These are phyloP conservation scores for Porphyra umbilicalis DNA, from an alignment of 31 red algal genomes.

Conservation along the genomic window DNA sequence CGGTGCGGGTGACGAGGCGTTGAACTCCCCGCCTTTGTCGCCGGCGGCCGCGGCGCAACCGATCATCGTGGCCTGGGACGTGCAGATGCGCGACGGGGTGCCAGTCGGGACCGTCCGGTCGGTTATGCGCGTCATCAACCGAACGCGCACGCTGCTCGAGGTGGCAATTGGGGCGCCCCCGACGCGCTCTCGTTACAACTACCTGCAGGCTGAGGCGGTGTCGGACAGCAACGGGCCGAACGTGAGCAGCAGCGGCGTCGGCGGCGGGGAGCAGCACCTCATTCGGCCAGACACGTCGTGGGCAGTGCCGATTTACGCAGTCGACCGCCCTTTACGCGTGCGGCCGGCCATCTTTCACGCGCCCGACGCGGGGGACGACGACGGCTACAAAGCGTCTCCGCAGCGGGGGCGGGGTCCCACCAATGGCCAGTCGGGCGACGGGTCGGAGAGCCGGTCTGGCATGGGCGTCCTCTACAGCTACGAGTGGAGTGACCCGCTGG, in stretches of 20 bases:
- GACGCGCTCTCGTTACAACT: not conserved
- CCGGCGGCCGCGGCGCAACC: not conserved
- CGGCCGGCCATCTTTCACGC: not conserved
- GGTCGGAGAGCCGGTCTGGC: not conserved
- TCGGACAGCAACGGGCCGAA: not conserved
- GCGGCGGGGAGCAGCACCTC: not conserved
- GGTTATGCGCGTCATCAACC: conserved; percentile 47
- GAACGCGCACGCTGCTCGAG: conserved; percentile 34
- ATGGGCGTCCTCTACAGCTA: not conserved
- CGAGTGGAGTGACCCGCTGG: not conserved
- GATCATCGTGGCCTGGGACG: conserved; percentile 45
- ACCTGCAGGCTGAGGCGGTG: not conserved
- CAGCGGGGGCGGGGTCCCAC: not conserved
- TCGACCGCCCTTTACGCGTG: not conserved
- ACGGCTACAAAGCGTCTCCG: not conserved
- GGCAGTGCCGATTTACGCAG: not conserved
- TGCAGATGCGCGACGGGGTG: conserved; percentile 69
- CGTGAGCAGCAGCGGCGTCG: not conserved
- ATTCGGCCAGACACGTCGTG: not conserved
- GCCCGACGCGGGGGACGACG: not conserved
- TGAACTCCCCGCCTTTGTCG: no score
- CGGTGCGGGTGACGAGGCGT: not conserved
- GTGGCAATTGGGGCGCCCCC: conserved; percentile 3
- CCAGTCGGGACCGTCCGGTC: conserved; percentile 66
- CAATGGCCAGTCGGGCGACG: not conserved